Evolutionary conservation across 495 filamentous ascomycete genomes (phyloP).

Genomic region (Aspergillus baeticus): DNA sequence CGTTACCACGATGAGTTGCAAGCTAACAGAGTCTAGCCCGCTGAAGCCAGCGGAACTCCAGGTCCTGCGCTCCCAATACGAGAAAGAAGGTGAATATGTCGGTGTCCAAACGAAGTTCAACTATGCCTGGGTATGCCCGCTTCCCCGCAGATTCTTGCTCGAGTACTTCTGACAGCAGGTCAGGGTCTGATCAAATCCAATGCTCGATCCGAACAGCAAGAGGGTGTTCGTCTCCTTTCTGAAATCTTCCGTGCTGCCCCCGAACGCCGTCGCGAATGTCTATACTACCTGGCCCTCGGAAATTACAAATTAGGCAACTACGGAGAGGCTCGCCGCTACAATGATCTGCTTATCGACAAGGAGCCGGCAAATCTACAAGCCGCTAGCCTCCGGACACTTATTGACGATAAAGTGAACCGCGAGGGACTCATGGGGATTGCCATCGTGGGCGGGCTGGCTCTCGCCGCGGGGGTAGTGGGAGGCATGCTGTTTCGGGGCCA

Average conservation of each 20-base stretch:
- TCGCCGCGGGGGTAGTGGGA: conserved; percentile 90
- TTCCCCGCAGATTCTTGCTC: neutral
- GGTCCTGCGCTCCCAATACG: conserved; percentile 88
- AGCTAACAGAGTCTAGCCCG: conserved; percentile 54
- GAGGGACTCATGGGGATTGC: conserved; percentile 93
- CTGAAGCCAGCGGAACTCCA: conserved; percentile 86
- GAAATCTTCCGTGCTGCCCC: conserved; percentile 93
- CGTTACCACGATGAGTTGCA: neutral
- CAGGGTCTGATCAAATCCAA: conserved; percentile 94
- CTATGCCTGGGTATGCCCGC: conserved; percentile 84
- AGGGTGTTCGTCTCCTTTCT: conserved; percentile 89
- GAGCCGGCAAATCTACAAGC: conserved; percentile 91
- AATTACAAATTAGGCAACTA: conserved; percentile 99
- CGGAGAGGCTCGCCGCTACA: conserved; percentile 88
- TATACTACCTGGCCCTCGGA: conserved; percentile 94
- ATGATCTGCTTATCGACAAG: conserved; percentile 83
- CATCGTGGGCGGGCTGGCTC: conserved; percentile 91
- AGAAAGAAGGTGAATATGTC: conserved; percentile 94
- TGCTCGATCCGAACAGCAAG: conserved; percentile 80
- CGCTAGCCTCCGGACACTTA: conserved; percentile 74
- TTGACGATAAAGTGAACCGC: conserved; percentile 93
- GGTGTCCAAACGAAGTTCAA: conserved; percentile 99
- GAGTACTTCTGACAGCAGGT: neutral
- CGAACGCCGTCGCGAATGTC: conserved; percentile 91
- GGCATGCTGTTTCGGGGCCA: conserved; percentile 75